phyloP scores from a whole-genome alignment of 208 protist genomes.

The Trichomonas vaginalis region DNA sequence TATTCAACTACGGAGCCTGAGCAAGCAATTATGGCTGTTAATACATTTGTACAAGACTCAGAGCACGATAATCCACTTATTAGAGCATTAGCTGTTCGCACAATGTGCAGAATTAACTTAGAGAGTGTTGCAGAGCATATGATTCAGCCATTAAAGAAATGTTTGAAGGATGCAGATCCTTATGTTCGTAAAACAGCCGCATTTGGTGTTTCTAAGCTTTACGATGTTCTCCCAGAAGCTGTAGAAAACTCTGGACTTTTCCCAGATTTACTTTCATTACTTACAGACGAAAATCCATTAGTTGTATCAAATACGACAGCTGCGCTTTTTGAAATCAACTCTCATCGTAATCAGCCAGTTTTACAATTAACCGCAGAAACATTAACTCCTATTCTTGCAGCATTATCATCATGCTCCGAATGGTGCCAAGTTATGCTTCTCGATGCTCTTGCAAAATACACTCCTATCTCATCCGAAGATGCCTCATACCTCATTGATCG shows the following conservation, averaged over 20 bases:
- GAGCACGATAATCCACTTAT: not conserved
- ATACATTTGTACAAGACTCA: conserved; percentile 18
- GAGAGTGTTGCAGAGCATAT: conserved; percentile 14
- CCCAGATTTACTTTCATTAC: conserved; percentile 51
- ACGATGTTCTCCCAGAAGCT: conserved; percentile 65
- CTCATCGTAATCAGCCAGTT: conserved; percentile 38
- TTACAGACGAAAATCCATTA: conserved; percentile 85
- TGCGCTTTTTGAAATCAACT: conserved; percentile 74
- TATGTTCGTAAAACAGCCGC: conserved; percentile 81
- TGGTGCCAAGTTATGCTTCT: conserved; percentile 94
- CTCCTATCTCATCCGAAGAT: conserved; percentile 32
- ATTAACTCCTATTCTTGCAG: conserved; percentile 71
- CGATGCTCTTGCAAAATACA: conserved; percentile 63
- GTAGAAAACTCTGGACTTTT: conserved; percentile 61
- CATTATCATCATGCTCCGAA: conserved; percentile 81
- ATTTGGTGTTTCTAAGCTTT: conserved; percentile 84
- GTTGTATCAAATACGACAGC: conserved; percentile 78
- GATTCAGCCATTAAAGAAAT: not conserved
- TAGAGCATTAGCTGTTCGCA: not conserved
- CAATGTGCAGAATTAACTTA: conserved; percentile 10
- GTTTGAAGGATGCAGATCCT: conserved; percentile 12
- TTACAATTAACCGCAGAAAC: conserved; percentile 52
- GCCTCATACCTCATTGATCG: conserved; percentile 71
- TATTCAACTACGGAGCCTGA: not conserved
- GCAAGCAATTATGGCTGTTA: conserved; percentile 20